Evolutionary conservation across 2,329 filamentous ascomycete genomes (phyloP).

Genomic region (Paecilomyces fulvus): DNA sequence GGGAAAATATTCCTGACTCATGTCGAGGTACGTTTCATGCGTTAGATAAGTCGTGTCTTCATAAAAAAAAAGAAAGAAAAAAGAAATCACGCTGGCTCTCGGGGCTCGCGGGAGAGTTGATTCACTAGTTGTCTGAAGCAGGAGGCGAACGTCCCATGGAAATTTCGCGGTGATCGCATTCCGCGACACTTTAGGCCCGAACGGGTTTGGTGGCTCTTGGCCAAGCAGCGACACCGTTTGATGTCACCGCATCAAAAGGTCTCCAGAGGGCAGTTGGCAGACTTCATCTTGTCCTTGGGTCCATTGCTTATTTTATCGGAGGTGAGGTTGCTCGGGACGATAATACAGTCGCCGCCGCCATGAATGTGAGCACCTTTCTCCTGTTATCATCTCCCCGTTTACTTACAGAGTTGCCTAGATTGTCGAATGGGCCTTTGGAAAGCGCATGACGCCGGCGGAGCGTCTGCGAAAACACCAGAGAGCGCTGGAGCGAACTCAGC

Average conservation of each 20-base stretch:
- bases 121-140: conserved; percentile 9
- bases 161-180: conserved; percentile 11
- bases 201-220: conserved; percentile 13
- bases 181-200: conserved; percentile 12
- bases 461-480: conserved; percentile 67
- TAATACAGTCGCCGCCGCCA: conserved; percentile 8
- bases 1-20: conserved; percentile 37
- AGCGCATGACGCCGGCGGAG: conserved; percentile 90
- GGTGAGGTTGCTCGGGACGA: neutral
- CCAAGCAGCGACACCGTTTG: neutral
- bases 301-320: neutral
- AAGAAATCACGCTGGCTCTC: neutral
- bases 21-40: conserved; percentile 13
- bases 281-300: neutral
- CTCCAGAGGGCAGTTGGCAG: neutral
- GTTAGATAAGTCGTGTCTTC: neutral
- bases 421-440: conserved; percentile 97
- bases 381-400: conserved; percentile 3
- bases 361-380: conserved; percentile 30
- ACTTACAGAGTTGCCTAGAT: conserved; percentile 51
- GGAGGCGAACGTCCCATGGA: neutral
- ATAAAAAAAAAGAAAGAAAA: neutral
- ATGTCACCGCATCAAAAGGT: conserved; percentile 3
- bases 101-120: conserved; percentile 3
- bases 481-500: conserved; percentile 92